Conservation (phyloP, 768 basidiomycete genomes). For the Baorangia bicolor region DNA sequence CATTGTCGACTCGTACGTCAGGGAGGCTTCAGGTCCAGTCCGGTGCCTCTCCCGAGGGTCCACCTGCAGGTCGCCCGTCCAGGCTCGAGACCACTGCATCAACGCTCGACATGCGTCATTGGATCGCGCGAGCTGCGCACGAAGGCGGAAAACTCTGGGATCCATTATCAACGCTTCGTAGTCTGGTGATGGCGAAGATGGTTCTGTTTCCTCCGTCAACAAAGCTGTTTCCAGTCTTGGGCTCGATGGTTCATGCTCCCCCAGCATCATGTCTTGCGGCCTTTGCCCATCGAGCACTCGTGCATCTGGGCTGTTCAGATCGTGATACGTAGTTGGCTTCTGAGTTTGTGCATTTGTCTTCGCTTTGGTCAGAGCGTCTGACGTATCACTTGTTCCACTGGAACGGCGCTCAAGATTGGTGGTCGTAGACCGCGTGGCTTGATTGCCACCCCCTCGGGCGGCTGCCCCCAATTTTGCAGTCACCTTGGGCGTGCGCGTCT, state of each 20-base stretch:
- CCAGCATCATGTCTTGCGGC: neutral
- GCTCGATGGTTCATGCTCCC: neutral
- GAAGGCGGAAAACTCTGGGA: slow-evolving; percentile 8
- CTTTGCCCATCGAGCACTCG: neutral
- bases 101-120: slow-evolving; percentile 3
- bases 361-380: neutral
- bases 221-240: neutral
- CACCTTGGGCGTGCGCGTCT: neutral
- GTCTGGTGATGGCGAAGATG: neutral
- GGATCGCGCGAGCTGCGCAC: slow-evolving; percentile 3
- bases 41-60: neutral
- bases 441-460: neutral
- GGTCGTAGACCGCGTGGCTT: neutral
- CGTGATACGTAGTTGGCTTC: neutral
- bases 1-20: neutral
- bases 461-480: neutral
- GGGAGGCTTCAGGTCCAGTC: neutral
- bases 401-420: neutral
- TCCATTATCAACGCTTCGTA: neutral
- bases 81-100: slow-evolving; percentile 12
- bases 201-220: neutral
- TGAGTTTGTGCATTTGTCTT: neutral
- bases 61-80: neutral
- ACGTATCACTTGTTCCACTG: neutral
- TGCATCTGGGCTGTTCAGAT: neutral